Base-by-base conservation (phyloP, 371 early-diverging fungal species). In the Mortierella sp. region DNA sequence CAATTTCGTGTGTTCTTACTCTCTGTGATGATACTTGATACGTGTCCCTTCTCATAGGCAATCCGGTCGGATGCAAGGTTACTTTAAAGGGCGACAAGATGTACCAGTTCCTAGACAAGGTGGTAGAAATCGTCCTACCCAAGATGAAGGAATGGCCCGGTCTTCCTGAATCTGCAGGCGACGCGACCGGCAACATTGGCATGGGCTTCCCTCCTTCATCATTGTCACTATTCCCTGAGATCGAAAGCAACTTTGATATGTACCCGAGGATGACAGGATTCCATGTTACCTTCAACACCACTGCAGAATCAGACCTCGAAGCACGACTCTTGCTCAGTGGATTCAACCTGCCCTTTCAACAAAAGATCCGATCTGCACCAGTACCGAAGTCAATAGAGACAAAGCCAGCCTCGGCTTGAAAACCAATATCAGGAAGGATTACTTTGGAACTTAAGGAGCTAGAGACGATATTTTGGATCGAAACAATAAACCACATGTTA, bases 101-200 rank as follows among this genome's bases (percentile, higher is more conserved):
- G 95, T 96, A 92, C 83, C 88, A 89, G 58, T 98, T 98, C 73
- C 78, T 98, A 80, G 98, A 98, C 80, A 96, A 96, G 82, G 81
- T 96, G 46, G 89, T 93, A 4, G 96, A 96, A 82, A 87, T 94
- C 41, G 97, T 98, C 10, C 80, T 98, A 65, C 98, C 98, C 51
- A 92, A 95, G 46, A 81, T 97, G 61, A 94, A 95, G 69, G 97
- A 96, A 81, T 98, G 93, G 91, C 84, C 87, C 45, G 97, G 96
- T 12, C 67, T 96, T 55, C 81, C 84, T 12, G 84, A 86, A 80
- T 87, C 85, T 60, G 84, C 89, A 30, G 95, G 95, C 67, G 94
- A 95, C 67, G 89, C 90, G 46, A 86, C 89, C 45, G 97, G 96
- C 39, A 91, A 90, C 78, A 87, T 96, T 67, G 89, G 91, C 19